These are phyloP conservation scores for Talaromyces sp. DNA, from an alignment of 2,329 filamentous ascomycete species.

Conservation along the genomic window DNA sequence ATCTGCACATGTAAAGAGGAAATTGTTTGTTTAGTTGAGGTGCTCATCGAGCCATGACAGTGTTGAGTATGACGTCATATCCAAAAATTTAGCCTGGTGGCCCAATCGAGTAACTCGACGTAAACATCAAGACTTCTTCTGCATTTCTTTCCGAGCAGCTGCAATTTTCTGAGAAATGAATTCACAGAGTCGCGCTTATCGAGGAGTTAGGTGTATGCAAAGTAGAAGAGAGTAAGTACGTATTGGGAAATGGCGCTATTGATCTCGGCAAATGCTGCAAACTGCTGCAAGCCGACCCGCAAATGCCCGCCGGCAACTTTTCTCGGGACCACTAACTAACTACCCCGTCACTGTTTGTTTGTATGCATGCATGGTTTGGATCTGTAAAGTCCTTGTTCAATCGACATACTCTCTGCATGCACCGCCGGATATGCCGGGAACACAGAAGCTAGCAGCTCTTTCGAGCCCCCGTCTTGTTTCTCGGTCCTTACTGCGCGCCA, in stretches of 20 bases:
- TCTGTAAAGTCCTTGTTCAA: neutral
- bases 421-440: neutral
- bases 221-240: too few species aligned
- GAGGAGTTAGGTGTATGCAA: neutral
- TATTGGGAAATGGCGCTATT: neutral
- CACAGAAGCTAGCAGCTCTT: constrained; percentile 2
- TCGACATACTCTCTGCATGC: neutral
- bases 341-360: too few species aligned
- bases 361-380: too few species aligned
- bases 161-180: neutral
- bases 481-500: neutral
- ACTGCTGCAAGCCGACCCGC: neutral
- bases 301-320: neutral
- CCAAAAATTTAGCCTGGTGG: neutral
- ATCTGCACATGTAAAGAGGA: too few species aligned
- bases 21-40: neutral
- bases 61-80: neutral
- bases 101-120: neutral
- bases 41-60: neutral
- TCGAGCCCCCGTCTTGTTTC: constrained; percentile 4
- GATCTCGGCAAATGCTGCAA: neutral
- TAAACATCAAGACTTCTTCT: neutral
- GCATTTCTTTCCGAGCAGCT: neutral
- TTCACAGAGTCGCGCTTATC: neutral
- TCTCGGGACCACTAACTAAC: too few species aligned